phyloP scores from a whole-genome alignment of 2,329 filamentous ascomycete species.

The Arachnomyces sp. region DNA sequence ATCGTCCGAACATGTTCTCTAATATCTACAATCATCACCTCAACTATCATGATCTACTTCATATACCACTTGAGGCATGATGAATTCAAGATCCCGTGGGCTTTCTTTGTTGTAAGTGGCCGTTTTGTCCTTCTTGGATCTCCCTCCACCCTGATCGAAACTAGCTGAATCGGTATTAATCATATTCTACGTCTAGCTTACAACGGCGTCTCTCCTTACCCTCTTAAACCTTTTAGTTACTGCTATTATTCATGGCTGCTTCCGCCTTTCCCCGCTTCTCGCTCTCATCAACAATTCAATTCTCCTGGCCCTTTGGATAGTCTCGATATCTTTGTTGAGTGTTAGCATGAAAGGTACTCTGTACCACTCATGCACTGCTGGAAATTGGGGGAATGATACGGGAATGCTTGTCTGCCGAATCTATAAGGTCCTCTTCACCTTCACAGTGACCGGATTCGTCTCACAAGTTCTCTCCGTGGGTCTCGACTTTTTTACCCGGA shows the following conservation, averaged over 20 bases:
- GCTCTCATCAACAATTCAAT: conserved; percentile 44
- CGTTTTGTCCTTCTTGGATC: neutral
- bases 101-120: conserved; percentile 50
- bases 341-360: conserved; percentile 51
- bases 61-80: conserved; percentile 47
- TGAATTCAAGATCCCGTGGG: conserved; percentile 49
- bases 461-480: conserved; percentile 41
- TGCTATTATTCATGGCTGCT: conserved; percentile 44
- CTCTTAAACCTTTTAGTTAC: conserved; percentile 43
- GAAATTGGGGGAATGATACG: conserved; percentile 47
- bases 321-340: conserved; percentile 45
- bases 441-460: conserved; percentile 42
- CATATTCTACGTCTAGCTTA: conserved; percentile 34
- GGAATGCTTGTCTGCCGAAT: conserved; percentile 50
- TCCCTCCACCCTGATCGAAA: neutral
- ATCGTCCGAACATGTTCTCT: conserved; percentile 32
- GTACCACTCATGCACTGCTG: conserved; percentile 41
- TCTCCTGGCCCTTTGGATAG: conserved; percentile 45
- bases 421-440: conserved; percentile 56
- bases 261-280: conserved; percentile 45
- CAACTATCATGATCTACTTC: conserved; percentile 49
- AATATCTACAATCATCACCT: conserved; percentile 48
- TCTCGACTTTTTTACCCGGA: conserved; percentile 45
- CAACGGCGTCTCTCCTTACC: conserved; percentile 45
- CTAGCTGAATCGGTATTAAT: neutral